Base-by-base conservation (phyloP, 208 protist species). In the Acanthamoeba rhysodes region DNA sequence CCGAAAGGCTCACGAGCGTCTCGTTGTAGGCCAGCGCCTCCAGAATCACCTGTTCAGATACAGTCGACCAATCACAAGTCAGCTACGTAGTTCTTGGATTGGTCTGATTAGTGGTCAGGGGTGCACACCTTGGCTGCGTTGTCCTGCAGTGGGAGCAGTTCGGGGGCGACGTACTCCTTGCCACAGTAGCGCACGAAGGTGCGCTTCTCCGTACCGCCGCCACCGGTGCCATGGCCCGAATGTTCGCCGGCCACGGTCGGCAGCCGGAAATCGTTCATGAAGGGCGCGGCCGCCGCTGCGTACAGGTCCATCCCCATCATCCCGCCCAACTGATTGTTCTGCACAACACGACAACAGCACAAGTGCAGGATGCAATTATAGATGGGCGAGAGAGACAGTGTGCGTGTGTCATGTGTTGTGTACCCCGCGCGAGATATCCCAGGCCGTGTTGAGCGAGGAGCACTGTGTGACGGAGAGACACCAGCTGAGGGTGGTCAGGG, bases 11-110 rank as follows among this genome's bases (percentile, higher is more conserved):
- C 72, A 80, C 72, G 29, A 80, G 72, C 29, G 72, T 80, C 16
- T 80, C 72, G 72, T 80, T 80, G 72, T 80, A 80, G 37, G 72
- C 72, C 72, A 80, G 72, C 72, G 72, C 72, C 72, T 80, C 72
- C 9, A 80, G 37, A 20, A 80, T 80, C 29, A 80, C 16, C 53
- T 59, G 18, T 59, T 59, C 53, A 55, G 12, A 6, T 14, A 12
- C 2, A 59, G 0, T n/a, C 27, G 45, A 9, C 45, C 45, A 70
- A 41, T 41, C 37, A 41, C 37, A 1, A 41, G 37, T 41, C 37
- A 41, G 37, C 37, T 41, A 41, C 37, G 37, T 41, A 41, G 37
- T 1, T 29, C n/a, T 29, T 70, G n/a, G 66, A 18, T 74, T 18
- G 32, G 22, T n/a, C 24, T 10, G 66, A 74, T 74, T 12, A 34